Percentiles rank a stretch among this genome's conserved stretches.
These are phyloP conservation scores for Barnettozyma wickerhamii DNA, from an alignment of 805 yeast species.

Conservation along the genomic window DNA sequence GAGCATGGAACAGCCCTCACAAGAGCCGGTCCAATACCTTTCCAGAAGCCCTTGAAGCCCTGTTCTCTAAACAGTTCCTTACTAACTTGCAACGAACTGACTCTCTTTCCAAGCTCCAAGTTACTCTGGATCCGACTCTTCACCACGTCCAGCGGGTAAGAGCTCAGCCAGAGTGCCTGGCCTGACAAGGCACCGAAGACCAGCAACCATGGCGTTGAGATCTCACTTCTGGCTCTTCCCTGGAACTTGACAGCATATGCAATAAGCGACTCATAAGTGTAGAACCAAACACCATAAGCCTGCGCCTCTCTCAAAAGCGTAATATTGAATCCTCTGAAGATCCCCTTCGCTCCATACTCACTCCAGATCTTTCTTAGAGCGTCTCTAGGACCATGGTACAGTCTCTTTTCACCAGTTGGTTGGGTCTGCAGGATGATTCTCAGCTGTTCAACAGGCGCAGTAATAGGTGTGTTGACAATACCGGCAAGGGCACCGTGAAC, in stretches of 20 bases:
- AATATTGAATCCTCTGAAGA: conserved; percentile 82
- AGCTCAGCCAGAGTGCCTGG: conserved; percentile 76
- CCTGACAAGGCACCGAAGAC: conserved; percentile 89
- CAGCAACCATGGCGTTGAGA: conserved; percentile 86
- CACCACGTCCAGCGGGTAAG: conserved; percentile 87
- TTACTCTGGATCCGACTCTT: conserved; percentile 84
- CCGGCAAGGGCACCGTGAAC: conserved; percentile 90
- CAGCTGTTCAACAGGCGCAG: conserved; percentile 93
- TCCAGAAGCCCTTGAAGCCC: conserved; percentile 55
- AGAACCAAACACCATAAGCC: conserved; percentile 86
- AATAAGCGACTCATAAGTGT: conserved; percentile 86
- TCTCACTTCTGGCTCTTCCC: conserved; percentile 51
- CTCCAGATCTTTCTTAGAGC: conserved; percentile 73
- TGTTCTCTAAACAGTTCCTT: conserved; percentile 25
- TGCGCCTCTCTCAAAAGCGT: conserved; percentile 80
- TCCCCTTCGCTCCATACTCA: conserved; percentile 72
- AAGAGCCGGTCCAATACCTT: conserved; percentile 56
- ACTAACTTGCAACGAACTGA: conserved; percentile 40
- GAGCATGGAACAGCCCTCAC: conserved; percentile 60
- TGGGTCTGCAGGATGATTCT: conserved; percentile 91
- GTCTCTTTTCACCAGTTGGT: conserved; percentile 35
- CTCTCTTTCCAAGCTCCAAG: conserved; percentile 35
- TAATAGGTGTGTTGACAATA: conserved; percentile 80
- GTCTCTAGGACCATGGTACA: conserved; percentile 67
- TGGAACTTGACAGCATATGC: conserved; percentile 37